phyloP scores from a whole-genome alignment of 2,329 filamentous ascomycete genomes.

The Cryphonectria nitschkei region DNA sequence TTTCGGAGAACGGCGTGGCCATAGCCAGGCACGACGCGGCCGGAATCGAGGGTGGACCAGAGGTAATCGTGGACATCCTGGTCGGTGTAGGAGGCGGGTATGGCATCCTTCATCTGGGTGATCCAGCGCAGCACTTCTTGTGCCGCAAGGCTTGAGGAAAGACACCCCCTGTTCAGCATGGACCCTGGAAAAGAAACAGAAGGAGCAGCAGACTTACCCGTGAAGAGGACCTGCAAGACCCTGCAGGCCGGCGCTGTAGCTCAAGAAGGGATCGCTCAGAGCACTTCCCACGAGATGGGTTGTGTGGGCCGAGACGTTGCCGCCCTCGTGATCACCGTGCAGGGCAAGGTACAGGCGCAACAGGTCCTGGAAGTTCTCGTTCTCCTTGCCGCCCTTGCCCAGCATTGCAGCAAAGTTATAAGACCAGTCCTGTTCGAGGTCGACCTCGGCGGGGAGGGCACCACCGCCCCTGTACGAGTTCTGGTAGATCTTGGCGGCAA shows the following conservation, averaged over 20 bases:
- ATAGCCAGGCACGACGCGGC: slow-evolving; percentile 92
- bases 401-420: slow-evolving; percentile 99
- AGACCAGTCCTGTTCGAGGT: slow-evolving; percentile 90
- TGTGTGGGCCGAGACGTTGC: slow-evolving; percentile 93
- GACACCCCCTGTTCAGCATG: slow-evolving; percentile 10
- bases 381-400: slow-evolving; percentile 83
- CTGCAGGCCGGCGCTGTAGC: slow-evolving; percentile 93
- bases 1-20: slow-evolving; percentile 96
- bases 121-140: slow-evolving; percentile 98
- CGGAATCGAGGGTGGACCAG: slow-evolving; percentile 90
- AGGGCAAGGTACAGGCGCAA: slow-evolving; percentile 92
- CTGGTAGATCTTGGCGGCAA: slow-evolving; percentile 97
- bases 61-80: slow-evolving; percentile 86
- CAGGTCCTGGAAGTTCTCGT: slow-evolving; percentile 94
- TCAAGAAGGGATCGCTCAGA: slow-evolving; percentile 91
- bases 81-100: slow-evolving; percentile 77
- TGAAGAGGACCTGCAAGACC: slow-evolving; percentile 94
- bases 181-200: background rate
- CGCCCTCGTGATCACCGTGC: slow-evolving; percentile 97
- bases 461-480: slow-evolving; percentile 79
- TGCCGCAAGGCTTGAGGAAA: slow-evolving; percentile 71
- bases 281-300: slow-evolving; percentile 96
- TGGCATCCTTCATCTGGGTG: slow-evolving; percentile 88
- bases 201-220: slow-evolving; percentile 54
- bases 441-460: slow-evolving; percentile 74